Evolutionary conservation across 768 basidiomycete genomes (phyloP), one percentile per base, ranked within the genome.

Genomic region (Galerina marginata): DNA sequence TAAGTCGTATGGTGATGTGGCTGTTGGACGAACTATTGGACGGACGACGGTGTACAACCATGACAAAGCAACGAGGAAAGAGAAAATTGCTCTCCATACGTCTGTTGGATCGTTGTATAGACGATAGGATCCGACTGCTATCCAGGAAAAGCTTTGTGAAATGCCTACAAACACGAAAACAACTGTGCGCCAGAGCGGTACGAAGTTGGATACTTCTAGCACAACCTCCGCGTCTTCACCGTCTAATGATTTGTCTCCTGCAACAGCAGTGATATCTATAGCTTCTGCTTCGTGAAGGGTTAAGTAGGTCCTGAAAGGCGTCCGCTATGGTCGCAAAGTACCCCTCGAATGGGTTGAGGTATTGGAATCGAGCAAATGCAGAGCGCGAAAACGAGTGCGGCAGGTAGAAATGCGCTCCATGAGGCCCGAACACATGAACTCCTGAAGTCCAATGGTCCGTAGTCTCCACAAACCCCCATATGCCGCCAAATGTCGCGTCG

Each of bases 1-100:
- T 15, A 93, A 72, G 65, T 90, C 90, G 63, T 74, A 82, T 15
- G 88, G 89, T 2, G 83, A 79, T 0, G 89, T 93, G 0, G 83
- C 72, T 5, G 77, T 75, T 0, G 87, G 85, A 40, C 76, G 75
- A 29, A 80, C 67, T 12, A 88, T 74, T 1, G 88, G 85, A 47
- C 86, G 84, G 20, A 80, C 65, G 16, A 84, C 73, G 0, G 88
- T 85, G 65, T 91, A 92, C 40, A 90, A 70, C 92, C 92, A 93
- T 3, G 85, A 75, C 0, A 74, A 61, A 0, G 86, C 84, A 25
- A 84, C 66, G 33, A 89, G 67, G 49, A 89, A 74, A 0, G 80
- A 74, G 6, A 75, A 75, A 2, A 80, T 59, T 15, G 73, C 78
- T 12, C 56, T 63, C 76, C 80, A 81, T 1, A 67, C 56, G 29